phyloP scores from a whole-genome alignment of 2,329 filamentous ascomycete species.

The Neopestalotiopsis clavispora region DNA sequence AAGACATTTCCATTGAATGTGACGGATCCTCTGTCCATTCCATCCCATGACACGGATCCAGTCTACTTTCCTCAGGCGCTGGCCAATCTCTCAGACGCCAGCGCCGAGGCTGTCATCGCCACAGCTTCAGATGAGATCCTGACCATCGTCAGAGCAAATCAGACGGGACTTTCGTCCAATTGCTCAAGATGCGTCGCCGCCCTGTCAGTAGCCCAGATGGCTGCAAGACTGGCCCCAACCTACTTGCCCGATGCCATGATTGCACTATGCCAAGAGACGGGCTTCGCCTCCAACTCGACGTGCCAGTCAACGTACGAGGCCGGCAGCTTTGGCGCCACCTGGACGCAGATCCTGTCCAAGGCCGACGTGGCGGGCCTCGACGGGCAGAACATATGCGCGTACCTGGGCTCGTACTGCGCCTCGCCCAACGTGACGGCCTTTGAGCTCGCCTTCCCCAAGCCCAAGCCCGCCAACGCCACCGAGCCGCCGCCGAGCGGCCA shows the following conservation, averaged over 20 bases:
- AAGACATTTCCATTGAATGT: slow-evolving; percentile 58
- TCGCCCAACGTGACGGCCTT: slow-evolving; percentile 47
- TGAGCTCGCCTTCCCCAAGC: slow-evolving; percentile 58
- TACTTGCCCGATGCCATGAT: slow-evolving; percentile 56
- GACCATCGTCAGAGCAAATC: slow-evolving; percentile 45
- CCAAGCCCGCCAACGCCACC: slow-evolving; percentile 51
- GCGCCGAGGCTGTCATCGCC: slow-evolving; percentile 46
- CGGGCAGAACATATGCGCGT: slow-evolving; percentile 61
- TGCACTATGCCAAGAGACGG: slow-evolving; percentile 52
- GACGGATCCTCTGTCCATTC: slow-evolving; percentile 58
- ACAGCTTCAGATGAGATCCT: slow-evolving; percentile 48
- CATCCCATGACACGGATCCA: slow-evolving; percentile 52
- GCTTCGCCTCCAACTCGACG: slow-evolving; percentile 48
- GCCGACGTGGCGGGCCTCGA: slow-evolving; percentile 59
- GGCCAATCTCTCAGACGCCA: slow-evolving; percentile 46
- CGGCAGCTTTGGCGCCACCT: slow-evolving; percentile 56
- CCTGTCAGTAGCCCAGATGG: slow-evolving; percentile 53
- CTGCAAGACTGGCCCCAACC: slow-evolving; percentile 52
- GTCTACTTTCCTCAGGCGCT: slow-evolving; percentile 52
- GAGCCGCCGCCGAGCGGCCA: slow-evolving; percentile 54
- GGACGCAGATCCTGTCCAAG: slow-evolving; percentile 60
- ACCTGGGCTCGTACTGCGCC: slow-evolving; percentile 53
- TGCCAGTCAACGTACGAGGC: slow-evolving; percentile 54
- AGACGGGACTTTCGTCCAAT: slow-evolving; percentile 40
- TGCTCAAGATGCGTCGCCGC: slow-evolving; percentile 60